Evolutionary conservation across 306 rosid species (phyloP).

Genomic region (Trifolium repens): DNA sequence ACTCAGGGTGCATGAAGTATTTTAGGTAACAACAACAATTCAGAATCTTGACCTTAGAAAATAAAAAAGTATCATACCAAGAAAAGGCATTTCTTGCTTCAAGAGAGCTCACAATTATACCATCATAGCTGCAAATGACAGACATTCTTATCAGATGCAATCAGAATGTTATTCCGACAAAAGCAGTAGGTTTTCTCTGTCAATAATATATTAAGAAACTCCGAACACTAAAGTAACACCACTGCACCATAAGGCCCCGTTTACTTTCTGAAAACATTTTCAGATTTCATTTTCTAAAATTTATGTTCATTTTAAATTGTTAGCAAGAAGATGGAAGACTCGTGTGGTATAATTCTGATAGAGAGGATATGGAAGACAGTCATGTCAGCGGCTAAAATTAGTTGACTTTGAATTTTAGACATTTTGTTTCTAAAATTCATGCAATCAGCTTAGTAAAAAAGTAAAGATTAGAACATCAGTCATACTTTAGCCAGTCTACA

Average conservation of each 20-base stretch:
- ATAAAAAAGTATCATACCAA: conserved; percentile 63
- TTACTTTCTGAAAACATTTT: too few relatives aligned
- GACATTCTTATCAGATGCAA: conserved; percentile 38
- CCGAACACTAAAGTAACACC: background rate
- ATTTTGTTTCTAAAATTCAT: conserved; percentile 27
- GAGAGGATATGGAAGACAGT: background rate
- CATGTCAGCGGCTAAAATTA: conserved; percentile 5
- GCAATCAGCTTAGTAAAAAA: conserved; percentile 10
- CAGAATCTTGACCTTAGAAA: conserved; percentile 32
- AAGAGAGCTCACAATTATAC: conserved; percentile 79
- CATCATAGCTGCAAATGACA: conserved; percentile 75
- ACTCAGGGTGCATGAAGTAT: conserved; percentile 27
- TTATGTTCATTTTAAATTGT: too few relatives aligned
- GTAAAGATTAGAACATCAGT: conserved; percentile 30
- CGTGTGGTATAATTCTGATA: too few relatives aligned
- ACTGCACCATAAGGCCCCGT: background rate
- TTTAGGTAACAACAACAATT: conserved; percentile 30
- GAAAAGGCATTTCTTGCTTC: conserved; percentile 79
- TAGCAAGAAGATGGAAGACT: too few relatives aligned
- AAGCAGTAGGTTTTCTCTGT: background rate
- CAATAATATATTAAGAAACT: too few relatives aligned
- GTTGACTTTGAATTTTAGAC: conserved; percentile 18
- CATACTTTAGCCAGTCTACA: conserved; percentile 95
- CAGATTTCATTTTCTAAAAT: too few relatives aligned
- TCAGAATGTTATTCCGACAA: conserved; percentile 37